Evolutionary conservation across 2,329 filamentous ascomycete genomes (phyloP), one percentile per base, ranked within the genome.

Genomic region (Scedosporium dehoogii): DNA sequence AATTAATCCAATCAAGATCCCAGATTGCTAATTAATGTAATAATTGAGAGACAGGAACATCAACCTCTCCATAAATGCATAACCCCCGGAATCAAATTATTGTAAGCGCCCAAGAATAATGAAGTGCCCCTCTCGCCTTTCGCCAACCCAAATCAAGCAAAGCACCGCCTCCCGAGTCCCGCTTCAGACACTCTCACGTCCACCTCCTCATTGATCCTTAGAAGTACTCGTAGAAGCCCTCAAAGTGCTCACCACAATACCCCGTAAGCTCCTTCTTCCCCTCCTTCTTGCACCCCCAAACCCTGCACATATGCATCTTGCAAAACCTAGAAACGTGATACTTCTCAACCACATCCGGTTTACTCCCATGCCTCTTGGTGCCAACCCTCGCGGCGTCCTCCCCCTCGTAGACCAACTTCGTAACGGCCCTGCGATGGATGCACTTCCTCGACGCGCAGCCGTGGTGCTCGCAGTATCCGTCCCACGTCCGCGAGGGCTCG

Each of bases 381-480:
- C 21, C 23, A 9, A 14, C 14, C 38, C 18, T 48, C 16, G 27
- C 44, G 6, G 44, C 44, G 4, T 51, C 21, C 44, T 29, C 27
- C 16, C 59, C 41, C 41, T 27, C 18, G 27, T 38, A 58, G 14
- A 60, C 25, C 59, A 27, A 21, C 18, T 18, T 60, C 16, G 25
- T 23, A 16, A 41, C 59, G 4, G 25, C 44, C 25, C 59, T 16
- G 16, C 21, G 23, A 33, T 51, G 59, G 23, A 16, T 46, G 44
- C 59, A 60, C 23, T n/a, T 33, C 21, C 21, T 33, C 16, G 44
- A n/a, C 18, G 44, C 59, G 44, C 59, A 60, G 7, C 59, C 59
- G 59, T 60, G 59, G 23, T 53, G 5, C 25, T 51, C 59, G 44
- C 59, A 60, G 59, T 53, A 60, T 14, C 59, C 59, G 21, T 44